phyloP scores from a whole-genome alignment of 345 rosid genomes.

The Firmiana major region DNA sequence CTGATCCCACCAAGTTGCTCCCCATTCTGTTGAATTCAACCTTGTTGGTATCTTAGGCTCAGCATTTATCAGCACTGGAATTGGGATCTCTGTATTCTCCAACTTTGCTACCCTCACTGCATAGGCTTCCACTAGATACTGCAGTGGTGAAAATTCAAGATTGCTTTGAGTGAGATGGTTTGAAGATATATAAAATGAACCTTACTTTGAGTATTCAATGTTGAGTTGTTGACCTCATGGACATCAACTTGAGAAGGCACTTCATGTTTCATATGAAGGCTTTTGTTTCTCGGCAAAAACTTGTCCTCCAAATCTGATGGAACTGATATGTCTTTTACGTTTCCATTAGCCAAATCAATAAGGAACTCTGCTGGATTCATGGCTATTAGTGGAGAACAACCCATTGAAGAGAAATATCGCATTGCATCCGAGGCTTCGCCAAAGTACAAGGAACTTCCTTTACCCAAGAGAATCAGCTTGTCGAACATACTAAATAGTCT shows the following conservation, averaged over 20 bases:
- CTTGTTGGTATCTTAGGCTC: slow-evolving; percentile 1
- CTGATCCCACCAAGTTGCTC: slow-evolving; percentile 32
- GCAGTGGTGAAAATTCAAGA: neutral
- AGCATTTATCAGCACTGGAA: neutral
- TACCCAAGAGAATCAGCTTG: slow-evolving; percentile 27
- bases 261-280: neutral
- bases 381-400: slow-evolving; percentile 28
- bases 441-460: slow-evolving; percentile 25
- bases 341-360: slow-evolving; percentile 33
- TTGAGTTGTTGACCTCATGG: slow-evolving; percentile 20
- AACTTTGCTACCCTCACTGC: neutral
- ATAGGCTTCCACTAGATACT: slow-evolving; percentile 28
- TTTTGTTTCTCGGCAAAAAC: neutral
- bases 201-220: neutral
- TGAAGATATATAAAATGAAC: neutral
- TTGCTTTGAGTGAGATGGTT: neutral
- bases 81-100: slow-evolving; percentile 2
- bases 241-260: slow-evolving; percentile 14
- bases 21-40: slow-evolving; percentile 8
- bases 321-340: slow-evolving; percentile 24
- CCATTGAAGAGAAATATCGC: slow-evolving; percentile 31
- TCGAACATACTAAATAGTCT: slow-evolving; percentile 31
- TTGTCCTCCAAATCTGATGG: slow-evolving; percentile 23
- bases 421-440: slow-evolving; percentile 33
- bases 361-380: slow-evolving; percentile 41